Evolutionary conservation across 805 yeast genomes (phyloP), one percentile per base, ranked within the genome.

Genomic region (Zygoascus flipseniorum): DNA sequence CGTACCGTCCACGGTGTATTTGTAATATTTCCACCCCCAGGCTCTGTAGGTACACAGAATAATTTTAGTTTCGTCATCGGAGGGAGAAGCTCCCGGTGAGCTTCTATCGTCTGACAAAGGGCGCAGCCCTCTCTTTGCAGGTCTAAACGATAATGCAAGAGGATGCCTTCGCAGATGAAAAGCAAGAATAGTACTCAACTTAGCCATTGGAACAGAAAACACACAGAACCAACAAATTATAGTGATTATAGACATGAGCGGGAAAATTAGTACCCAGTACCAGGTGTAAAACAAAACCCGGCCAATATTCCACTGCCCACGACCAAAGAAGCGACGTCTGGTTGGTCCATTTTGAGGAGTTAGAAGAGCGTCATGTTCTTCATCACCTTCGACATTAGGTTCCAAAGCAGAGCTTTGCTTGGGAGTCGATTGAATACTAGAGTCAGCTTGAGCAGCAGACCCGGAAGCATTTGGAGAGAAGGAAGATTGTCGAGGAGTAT

Each of bases 1-100:
- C 1, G 97, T 90, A 55, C 99, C 99, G 59, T 88, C 97, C 48
- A 93, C 87, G 0, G 99, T 93, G 69, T 87, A 90, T 73, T 93
- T 93, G 74, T 90, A 93, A 70, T 93, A 93, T 67, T 89, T 96
- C 66, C 81, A 77, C 1, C 98, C 98, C 58, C 89, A 82, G 53
- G 95, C 88, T 64, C 98, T 79, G 70, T 89, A 92, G 1, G 98
- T 90, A 69, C 97, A 89, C 43, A 93, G 74, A 49, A 93, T 69
- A 53, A 93, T 81, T 1, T 64, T 50, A 23, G 81, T 53, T 62
- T 80, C 77, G 19, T 46, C 49, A 2, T 48, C 80, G 9, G 42
- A n/a, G n/a, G 50, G 42, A 11, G 28, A 13, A 35, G 35, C 43
- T 11, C n/a, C 26, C 5, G 51, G 39, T 35, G 16, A 31, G 19